Conservation (phyloP, 2,329 filamentous ascomycete genomes). For the Claviceps lovelessii region DNA sequence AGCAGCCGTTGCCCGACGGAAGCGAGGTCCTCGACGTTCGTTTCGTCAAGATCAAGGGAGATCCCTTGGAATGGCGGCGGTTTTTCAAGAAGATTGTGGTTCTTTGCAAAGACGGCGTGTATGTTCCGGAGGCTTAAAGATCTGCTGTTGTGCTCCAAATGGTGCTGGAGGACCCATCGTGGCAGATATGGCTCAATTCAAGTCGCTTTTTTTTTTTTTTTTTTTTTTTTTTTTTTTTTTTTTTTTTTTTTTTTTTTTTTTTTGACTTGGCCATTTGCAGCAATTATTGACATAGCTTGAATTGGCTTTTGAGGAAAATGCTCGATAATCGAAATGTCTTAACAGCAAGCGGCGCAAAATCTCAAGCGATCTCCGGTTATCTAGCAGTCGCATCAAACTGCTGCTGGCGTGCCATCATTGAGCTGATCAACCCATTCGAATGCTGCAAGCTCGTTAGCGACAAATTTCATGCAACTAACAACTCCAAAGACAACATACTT, state of each 20-base stretch:
- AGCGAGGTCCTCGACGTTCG: constrained; percentile 65
- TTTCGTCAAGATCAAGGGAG: constrained; percentile 89
- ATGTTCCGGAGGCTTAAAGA: constrained; percentile 30
- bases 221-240: not conserved
- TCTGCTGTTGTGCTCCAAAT: not conserved
- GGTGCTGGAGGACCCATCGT: not conserved
- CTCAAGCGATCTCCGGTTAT: too few relatives aligned
- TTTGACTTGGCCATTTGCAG: not conserved
- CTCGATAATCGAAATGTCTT: not conserved
- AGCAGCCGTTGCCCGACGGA: constrained; percentile 39
- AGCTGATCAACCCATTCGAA: constrained; percentile 28
- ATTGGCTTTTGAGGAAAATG: not conserved
- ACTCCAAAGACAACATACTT: constrained; percentile 35
- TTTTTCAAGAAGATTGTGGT: constrained; percentile 95
- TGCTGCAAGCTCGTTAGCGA: constrained; percentile 12
- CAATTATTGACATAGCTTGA: not conserved
- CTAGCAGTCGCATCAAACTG: constrained; percentile 10
- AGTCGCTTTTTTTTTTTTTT: not conserved
- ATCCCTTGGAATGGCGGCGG: constrained; percentile 88
- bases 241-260: not conserved
- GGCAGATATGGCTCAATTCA: not conserved
- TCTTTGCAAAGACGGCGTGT: constrained; percentile 73
- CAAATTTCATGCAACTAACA: not conserved
- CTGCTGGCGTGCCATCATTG: constrained; percentile 16
- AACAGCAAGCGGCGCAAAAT: not conserved